Conservation (phyloP, 2,329 filamentous ascomycete genomes). For the Colletotrichum karsti region DNA sequence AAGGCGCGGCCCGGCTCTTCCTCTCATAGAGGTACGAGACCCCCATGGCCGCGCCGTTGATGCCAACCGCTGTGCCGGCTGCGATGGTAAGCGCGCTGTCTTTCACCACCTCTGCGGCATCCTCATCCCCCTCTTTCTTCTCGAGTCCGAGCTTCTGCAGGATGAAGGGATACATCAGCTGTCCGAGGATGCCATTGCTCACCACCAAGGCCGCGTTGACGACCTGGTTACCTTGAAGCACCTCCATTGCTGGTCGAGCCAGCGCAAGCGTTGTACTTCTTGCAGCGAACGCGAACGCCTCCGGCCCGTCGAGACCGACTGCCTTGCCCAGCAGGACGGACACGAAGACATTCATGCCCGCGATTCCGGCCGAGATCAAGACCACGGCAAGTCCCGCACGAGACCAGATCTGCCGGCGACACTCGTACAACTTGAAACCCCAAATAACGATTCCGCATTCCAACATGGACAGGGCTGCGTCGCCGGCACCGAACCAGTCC, state of each 20-base stretch:
- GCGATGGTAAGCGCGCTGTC: slow-evolving; percentile 50
- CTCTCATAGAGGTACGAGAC: slow-evolving; percentile 65
- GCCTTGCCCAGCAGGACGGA: slow-evolving; percentile 47
- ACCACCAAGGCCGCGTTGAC: slow-evolving; percentile 61
- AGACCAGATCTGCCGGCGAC: slow-evolving; percentile 54
- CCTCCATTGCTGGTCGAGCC: slow-evolving; percentile 54
- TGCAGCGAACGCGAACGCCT: slow-evolving; percentile 56
- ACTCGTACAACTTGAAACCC: slow-evolving; percentile 63
- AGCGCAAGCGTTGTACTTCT: slow-evolving; percentile 60
- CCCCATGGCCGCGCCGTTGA: slow-evolving; percentile 69
- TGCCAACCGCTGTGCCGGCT: slow-evolving; percentile 60
- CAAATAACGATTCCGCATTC: slow-evolving; percentile 60
- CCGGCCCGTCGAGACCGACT: slow-evolving; percentile 43
- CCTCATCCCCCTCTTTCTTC: slow-evolving; percentile 10
- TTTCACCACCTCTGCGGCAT: neutral
- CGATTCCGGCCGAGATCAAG: slow-evolving; percentile 44
- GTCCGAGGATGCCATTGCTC: slow-evolving; percentile 57
- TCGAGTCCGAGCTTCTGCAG: slow-evolving; percentile 39
- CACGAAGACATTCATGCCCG: slow-evolving; percentile 51
- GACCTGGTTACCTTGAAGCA: slow-evolving; percentile 53
- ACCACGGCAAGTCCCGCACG: slow-evolving; percentile 49
- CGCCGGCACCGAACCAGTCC: slow-evolving; percentile 53
- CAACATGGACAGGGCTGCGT: slow-evolving; percentile 56
- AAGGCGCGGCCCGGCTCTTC: slow-evolving; percentile 60
- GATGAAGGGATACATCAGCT: slow-evolving; percentile 46